A percentile compares a stretch with the other conserved stretches of the same genome.
These are phyloP conservation scores for Suillus alpinus DNA, from an alignment of 768 basidiomycete species.

Conservation along the genomic window DNA sequence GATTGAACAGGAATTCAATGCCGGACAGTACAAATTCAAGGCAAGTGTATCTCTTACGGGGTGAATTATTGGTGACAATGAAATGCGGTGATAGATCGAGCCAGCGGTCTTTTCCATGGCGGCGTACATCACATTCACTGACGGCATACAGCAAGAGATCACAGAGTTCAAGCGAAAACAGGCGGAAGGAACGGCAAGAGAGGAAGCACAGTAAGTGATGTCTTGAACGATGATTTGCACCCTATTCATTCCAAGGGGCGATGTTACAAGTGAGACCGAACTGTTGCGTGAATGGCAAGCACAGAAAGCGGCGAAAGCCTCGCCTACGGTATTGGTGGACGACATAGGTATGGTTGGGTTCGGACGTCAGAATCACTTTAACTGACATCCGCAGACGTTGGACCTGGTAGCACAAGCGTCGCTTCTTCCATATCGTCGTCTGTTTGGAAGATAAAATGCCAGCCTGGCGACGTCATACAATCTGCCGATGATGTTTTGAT, in stretches of 20 bases:
- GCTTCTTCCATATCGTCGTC: conserved; percentile 12
- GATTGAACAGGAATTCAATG: conserved; percentile 51
- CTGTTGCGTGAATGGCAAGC: conserved; percentile 44
- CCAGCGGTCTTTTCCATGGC: conserved; percentile 50
- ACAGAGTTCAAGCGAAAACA: conserved; percentile 41
- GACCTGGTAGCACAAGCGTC: conserved; percentile 10
- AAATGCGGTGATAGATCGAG: conserved; percentile 39
- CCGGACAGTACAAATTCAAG: conserved; percentile 52
- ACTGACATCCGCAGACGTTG: conserved; percentile 2
- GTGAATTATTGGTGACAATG: conserved; percentile 18
- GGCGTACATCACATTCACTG: conserved; percentile 42
- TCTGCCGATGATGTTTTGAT: conserved; percentile 43
- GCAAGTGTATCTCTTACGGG: conserved; percentile 22
- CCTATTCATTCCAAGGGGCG: conserved; percentile 3
- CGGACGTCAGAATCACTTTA: not conserved
- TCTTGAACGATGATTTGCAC: not conserved
- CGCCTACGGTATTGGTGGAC: not conserved
- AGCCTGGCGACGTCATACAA: conserved; percentile 39
- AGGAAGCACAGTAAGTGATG: conserved; percentile 40
- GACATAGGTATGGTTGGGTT: not conserved
- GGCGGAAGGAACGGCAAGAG: conserved; percentile 29
- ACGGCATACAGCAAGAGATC: conserved; percentile 41
- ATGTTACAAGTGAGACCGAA: conserved; percentile 35
- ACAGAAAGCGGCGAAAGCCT: conserved; percentile 18
- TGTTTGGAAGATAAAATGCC: conserved; percentile 47